These are phyloP conservation scores for Nematocida homosporus DNA, from an alignment of 371 early-diverging fungal genomes.

Conservation along the genomic window DNA sequence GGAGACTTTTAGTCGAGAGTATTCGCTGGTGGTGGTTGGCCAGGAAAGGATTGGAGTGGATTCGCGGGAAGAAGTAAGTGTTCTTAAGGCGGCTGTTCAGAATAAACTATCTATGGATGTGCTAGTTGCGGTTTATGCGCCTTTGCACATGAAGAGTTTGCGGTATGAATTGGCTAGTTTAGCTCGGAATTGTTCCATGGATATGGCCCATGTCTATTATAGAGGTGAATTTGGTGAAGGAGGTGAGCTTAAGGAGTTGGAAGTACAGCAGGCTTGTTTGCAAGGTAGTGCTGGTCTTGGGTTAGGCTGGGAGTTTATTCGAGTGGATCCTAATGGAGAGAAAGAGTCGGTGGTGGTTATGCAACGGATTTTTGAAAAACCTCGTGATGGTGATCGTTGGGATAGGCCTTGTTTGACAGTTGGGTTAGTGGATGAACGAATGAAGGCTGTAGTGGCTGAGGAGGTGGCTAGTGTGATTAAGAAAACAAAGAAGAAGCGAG, in stretches of 20 bases:
- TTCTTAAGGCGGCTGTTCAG: constrained; percentile 12
- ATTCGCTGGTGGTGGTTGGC: constrained; percentile 16
- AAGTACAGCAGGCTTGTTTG: background rate
- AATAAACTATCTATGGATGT: constrained; percentile 23
- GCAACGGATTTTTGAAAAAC: constrained; percentile 29
- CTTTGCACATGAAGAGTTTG: constrained; percentile 53
- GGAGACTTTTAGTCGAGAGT: background rate
- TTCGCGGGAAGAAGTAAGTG: constrained; percentile 23
- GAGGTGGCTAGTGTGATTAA: too few relatives aligned
- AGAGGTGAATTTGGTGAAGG: background rate
- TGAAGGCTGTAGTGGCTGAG: background rate
- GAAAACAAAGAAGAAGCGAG: constrained; percentile 10
- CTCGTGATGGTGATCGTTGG: constrained; percentile 38
- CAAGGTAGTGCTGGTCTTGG: background rate
- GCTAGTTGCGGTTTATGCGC: constrained; percentile 32
- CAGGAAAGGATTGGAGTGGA: constrained; percentile 28
- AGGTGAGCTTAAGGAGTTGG: constrained; percentile 3
- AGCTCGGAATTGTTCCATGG: constrained; percentile 11
- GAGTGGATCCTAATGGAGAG: background rate
- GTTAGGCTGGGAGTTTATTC: background rate
- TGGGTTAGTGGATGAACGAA: constrained; percentile 1
- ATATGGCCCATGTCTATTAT: constrained; percentile 24
- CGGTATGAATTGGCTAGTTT: constrained; percentile 39
- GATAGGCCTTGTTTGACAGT: constrained; percentile 24
- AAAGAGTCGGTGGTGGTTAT: constrained; percentile 15